These are phyloP conservation scores for Mortierella sp. DNA, from an alignment of 371 early-diverging fungal species.

Conservation along the genomic window DNA sequence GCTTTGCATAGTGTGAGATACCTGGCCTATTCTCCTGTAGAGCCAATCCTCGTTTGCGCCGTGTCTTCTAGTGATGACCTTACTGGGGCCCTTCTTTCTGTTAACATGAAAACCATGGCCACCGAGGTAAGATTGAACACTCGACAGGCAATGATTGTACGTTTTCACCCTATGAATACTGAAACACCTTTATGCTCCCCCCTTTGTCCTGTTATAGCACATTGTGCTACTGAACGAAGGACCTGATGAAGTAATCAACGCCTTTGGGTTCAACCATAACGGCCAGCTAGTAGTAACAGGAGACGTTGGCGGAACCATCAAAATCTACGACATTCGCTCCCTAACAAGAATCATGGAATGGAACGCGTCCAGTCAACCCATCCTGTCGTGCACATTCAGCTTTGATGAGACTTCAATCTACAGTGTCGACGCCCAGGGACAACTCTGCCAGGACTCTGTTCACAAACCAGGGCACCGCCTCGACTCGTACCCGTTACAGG, in stretches of 20 bases:
- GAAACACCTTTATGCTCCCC: background rate
- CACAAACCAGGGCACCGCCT: conserved; percentile 43
- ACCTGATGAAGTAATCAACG: conserved; percentile 61
- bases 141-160: background rate
- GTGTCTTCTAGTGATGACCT: conserved; percentile 59
- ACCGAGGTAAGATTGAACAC: conserved; percentile 61
- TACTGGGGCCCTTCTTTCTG: conserved; percentile 65
- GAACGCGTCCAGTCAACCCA: conserved; percentile 59
- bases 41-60: conserved; percentile 68
- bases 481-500: conserved; percentile 41
- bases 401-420: conserved; percentile 78
- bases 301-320: conserved; percentile 67
- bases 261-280: conserved; percentile 74
- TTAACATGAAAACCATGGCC: conserved; percentile 74
- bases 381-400: conserved; percentile 73
- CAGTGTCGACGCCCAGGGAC: conserved; percentile 64
- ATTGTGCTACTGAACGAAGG: conserved; percentile 23
- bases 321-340: conserved; percentile 71
- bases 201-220: conserved; percentile 27
- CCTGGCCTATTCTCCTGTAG: conserved; percentile 71
- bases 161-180: background rate
- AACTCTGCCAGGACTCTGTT: conserved; percentile 58
- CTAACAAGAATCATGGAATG: conserved; percentile 74
- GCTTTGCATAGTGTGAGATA: conserved; percentile 61
- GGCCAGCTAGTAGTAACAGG: conserved; percentile 75